Conservation (phyloP, 1,139 yeast species). For the Pneumocystis murina region DNA sequence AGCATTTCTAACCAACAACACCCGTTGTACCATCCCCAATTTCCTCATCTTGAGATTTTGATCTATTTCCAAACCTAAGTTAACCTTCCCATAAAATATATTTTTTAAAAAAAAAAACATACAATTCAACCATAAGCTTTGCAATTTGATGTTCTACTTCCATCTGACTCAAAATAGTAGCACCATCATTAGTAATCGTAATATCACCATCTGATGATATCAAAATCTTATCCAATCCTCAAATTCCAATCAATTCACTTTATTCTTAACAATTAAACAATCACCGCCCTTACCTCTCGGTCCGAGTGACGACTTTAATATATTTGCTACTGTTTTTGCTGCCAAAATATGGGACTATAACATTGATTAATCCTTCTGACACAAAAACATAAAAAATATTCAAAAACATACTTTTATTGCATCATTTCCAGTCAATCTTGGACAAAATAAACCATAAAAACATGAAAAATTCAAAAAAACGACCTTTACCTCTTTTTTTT, state of each 20-base stretch:
- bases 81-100: background rate
- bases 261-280: background rate
- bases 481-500: conserved; percentile 43
- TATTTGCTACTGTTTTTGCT: conserved; percentile 87
- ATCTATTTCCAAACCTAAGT: conserved; percentile 17
- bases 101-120: background rate
- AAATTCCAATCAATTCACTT: background rate
- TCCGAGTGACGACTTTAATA: conserved; percentile 83
- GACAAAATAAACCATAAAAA: background rate
- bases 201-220: conserved; percentile 93
- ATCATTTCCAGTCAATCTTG: conserved; percentile 73
- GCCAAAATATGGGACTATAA: conserved; percentile 58
- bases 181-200: conserved; percentile 96
- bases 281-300: conserved; percentile 46
- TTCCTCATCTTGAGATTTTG: conserved; percentile 94
- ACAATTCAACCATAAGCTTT: conserved; percentile 75
- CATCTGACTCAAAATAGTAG: conserved; percentile 91
- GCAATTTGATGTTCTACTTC: conserved; percentile 94
- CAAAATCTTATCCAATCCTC: conserved; percentile 78
- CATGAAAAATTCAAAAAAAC: background rate
- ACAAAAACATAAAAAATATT: background rate
- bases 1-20: conserved; percentile 39
- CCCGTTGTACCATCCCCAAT: conserved; percentile 99
- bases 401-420: conserved; percentile 55
- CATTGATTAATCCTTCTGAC: background rate